Evolutionary conservation across 2,329 filamentous ascomycete species (phyloP), one percentile per base, ranked within the genome.

Genomic region (Nigrospora sphaerica): DNA sequence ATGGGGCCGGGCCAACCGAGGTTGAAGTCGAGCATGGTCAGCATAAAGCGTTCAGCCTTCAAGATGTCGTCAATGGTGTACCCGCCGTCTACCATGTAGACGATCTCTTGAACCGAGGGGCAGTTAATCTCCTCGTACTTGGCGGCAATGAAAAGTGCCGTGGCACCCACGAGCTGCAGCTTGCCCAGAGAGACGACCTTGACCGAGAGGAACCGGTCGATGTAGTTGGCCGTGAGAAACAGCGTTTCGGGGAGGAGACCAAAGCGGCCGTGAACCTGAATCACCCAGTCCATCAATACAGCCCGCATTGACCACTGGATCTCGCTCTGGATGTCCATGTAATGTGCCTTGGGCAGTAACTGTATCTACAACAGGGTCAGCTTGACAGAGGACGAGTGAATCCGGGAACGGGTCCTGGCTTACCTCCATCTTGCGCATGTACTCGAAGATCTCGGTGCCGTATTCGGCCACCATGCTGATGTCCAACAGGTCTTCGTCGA

Each of bases 111-210:
- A 18, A 98, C 83, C 1, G 92, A 95, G 19, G 91, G 93, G 66
- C 91, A 95, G 68, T 95, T 95, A 72, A 98, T 96, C 71, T 98
- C 93, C 67, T 98, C 93, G 62, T 96, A 98, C 70, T 98, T 98
- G 57, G 93, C 88, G 12, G 93, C 93, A 50, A 98, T 85, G 58
- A 97, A 91, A 55, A 98, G 86, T 23, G 93, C 93, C 4, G 93
- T 97, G 18, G 93, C 92, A 40, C 93, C 93, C 44, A 97, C 93
- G 14, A 98, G 81, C 70, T 98, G 93, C 39, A 98, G 77, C 70
- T 97, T 97, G 51, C 86, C 88, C 13, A 97, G 79, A 2, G 93
- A 97, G 32, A 98, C 91, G 34, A 96, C 83, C 73, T 98, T 98
- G 72, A 81, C 81, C 1, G 91, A 93, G 18, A 98, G 80, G 66